phyloP scores from a whole-genome alignment of 2,329 filamentous ascomycete species.

The Monilinia laxa region DNA sequence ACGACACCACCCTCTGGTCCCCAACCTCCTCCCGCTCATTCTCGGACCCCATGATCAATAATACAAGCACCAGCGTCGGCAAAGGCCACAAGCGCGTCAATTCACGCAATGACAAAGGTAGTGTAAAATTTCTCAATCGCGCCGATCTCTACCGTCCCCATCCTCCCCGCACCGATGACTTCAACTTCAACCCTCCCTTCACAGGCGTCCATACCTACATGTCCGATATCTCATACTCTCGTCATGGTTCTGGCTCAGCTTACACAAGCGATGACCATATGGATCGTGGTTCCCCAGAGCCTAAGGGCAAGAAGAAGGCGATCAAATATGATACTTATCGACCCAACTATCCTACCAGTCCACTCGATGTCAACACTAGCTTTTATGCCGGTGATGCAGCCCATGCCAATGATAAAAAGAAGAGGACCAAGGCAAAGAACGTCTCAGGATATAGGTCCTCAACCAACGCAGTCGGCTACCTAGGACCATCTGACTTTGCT shows the following conservation, averaged over 20 bases:
- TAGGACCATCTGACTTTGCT: neutral
- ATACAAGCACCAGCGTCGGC: too few relatives aligned
- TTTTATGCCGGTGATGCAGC: neutral
- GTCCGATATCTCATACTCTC: neutral
- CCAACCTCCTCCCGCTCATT: neutral
- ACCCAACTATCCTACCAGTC: neutral
- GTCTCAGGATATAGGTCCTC: rapidly evolving
- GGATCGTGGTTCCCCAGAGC: neutral
- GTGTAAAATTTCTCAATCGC: neutral
- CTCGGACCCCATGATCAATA: neutral
- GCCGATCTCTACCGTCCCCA: neutral
- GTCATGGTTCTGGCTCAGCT: neutral
- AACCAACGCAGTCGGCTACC: too few relatives aligned
- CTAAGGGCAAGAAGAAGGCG: neutral
- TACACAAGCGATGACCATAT: neutral
- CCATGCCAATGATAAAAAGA: neutral
- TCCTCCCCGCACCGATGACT: neutral
- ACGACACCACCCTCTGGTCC: neutral
- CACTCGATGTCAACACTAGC: neutral
- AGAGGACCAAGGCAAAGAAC: neutral
- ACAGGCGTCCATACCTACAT: neutral
- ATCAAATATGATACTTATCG: neutral
- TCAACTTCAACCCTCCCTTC: neutral
- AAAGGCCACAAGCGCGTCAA: neutral
- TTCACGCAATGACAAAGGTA: neutral